Evolutionary conservation across 495 filamentous ascomycete species (phyloP), one percentile per base, ranked within the genome.

Genomic region (Cercophora newfieldiana): DNA sequence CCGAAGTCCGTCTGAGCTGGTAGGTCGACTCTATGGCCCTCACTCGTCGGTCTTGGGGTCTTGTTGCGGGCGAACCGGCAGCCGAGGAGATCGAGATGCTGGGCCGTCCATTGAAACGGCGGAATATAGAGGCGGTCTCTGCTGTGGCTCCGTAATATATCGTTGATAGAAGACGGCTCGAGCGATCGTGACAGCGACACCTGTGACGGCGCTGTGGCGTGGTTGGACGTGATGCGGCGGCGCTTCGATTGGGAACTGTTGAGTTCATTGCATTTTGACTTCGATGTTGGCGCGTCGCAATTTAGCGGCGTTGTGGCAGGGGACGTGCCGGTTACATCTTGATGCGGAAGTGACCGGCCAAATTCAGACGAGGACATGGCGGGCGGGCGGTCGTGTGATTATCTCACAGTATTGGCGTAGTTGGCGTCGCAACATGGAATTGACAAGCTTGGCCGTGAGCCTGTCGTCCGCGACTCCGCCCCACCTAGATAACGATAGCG

Each of bases 71-170:
- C 56, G 56, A 59, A 59, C 56, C 8, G 31, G 30, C 51, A 55
- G 51, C 51, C 51, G 51, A 55, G 51, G 51, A 55, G 51, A 37
- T 59, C 25, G 29, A 30, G 29, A 59, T 59, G 26, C 28, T 25
- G 55, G 29, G 55, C 24, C 55, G 55, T 59, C 55, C 55, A 31
- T 25, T 59, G 29, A 24, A 59, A 59, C 25, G 29, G 29, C 19
- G 19, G 30, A 60, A 47, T 48, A 60, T 60, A 60, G 33, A 60
- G 58, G 25, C 58, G 31, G 33, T 48, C 58, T 60, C 58, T 60
- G 55, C 55, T 59, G 55, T 59, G 55, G 55, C 55, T 59, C 55
- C 55, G 55, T n/a, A 59, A 47, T 47, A 60, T 48, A 47, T 48
- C 30, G 33, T 48, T 28, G 19, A 47, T 60, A 26, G 31, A 60